These are phyloP conservation scores for Pseudofabraea citricarpa DNA, from an alignment of 2,329 filamentous ascomycete genomes.

Conservation along the genomic window DNA sequence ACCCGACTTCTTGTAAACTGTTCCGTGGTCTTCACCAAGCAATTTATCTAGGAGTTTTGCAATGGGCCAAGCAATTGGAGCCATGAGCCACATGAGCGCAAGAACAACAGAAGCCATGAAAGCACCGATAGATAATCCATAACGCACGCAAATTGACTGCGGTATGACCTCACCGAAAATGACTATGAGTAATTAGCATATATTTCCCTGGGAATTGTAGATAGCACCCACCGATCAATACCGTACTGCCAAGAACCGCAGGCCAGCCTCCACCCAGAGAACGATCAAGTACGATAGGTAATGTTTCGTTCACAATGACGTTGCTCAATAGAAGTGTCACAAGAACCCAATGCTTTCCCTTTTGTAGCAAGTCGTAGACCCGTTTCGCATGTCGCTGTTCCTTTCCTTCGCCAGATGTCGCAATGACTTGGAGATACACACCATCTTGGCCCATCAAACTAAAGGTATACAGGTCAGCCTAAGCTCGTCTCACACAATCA, in stretches of 20 bases:
- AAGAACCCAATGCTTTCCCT: conserved; percentile 96
- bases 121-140: conserved; percentile 89
- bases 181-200: conserved; percentile 49
- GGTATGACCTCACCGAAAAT: conserved; percentile 97
- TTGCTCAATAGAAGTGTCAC: conserved; percentile 92
- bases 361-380: conserved; percentile 74
- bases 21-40: conserved; percentile 91
- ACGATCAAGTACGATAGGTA: conserved; percentile 90
- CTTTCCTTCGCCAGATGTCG: conserved; percentile 75
- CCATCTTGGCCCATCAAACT: conserved; percentile 65
- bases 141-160: conserved; percentile 93
- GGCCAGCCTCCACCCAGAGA: conserved; percentile 93
- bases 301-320: conserved; percentile 95
- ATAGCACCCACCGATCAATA: conserved; percentile 70
- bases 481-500: neutral
- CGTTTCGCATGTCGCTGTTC: conserved; percentile 81
- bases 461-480: conserved; percentile 6
- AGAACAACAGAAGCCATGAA: conserved; percentile 89
- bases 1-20: conserved; percentile 96
- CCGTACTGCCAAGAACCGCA: conserved; percentile 87
- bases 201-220: neutral
- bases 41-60: conserved; percentile 93
- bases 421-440: conserved; percentile 93
- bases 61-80: conserved; percentile 87
- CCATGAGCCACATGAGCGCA: conserved; percentile 84